These are phyloP conservation scores for Vitis cinerea DNA, from an alignment of 164 flowering plant species.

Conservation along the genomic window DNA sequence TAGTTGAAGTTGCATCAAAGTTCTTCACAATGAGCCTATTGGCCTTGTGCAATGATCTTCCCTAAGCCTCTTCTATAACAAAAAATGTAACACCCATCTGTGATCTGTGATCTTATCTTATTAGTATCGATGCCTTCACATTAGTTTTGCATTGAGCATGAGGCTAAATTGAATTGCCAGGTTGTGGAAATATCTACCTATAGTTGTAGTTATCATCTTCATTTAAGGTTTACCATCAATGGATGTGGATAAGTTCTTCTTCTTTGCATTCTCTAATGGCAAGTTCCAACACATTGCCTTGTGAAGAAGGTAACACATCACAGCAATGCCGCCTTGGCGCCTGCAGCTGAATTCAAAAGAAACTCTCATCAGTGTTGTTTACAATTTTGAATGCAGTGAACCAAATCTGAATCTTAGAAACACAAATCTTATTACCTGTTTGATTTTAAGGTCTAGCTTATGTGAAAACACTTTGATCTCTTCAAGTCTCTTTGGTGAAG, in stretches of 20 bases:
- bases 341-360: constrained; percentile 29
- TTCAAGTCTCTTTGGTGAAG: constrained; percentile 40
- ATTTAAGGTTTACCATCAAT: constrained; percentile 3
- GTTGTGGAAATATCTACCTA: not conserved
- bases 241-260: constrained; percentile 52
- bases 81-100: too few species aligned
- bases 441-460: constrained; percentile 30
- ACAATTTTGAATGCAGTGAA: not conserved
- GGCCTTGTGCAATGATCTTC: too few species aligned
- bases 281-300: constrained; percentile 35
- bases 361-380: not conserved
- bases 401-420: too few species aligned
- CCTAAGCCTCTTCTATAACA: too few species aligned
- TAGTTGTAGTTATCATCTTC: not conserved
- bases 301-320: constrained; percentile 44
- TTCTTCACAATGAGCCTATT: too few species aligned
- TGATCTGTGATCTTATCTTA: not conserved
- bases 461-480: constrained; percentile 45
- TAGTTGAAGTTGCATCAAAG: too few species aligned
- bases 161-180: not conserved
- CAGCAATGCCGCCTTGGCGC: constrained; percentile 71
- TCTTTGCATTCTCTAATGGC: constrained; percentile 57
- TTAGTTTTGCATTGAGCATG: not conserved
- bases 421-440: constrained; percentile 36
- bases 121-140: not conserved